Evolutionary conservation across 176 grass and related monocot genomes (phyloP).

Genomic region (Eremochloa ophiuroides): DNA sequence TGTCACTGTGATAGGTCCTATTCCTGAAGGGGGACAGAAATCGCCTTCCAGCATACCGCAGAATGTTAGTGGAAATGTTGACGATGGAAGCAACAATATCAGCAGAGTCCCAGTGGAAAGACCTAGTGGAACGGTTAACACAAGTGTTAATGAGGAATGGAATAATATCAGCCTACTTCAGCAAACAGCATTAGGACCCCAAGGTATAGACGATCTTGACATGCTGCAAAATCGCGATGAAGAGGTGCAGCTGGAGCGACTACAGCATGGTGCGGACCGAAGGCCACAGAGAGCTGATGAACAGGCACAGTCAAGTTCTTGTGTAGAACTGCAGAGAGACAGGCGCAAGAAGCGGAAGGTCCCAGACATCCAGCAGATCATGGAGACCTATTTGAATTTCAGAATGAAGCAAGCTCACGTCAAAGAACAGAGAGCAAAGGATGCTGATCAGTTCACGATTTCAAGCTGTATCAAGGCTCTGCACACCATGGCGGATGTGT

Average conservation of each 20-base stretch:
- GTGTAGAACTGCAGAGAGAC: conserved; percentile 38
- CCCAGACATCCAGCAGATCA: conserved; percentile 36
- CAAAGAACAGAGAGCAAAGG: conserved; percentile 32
- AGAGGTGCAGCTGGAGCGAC: conserved; percentile 19
- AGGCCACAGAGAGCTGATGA: conserved; percentile 26
- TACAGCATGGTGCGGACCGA: conserved; percentile 1
- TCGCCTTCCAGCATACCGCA: not conserved
- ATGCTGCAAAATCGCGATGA: conserved; percentile 37
- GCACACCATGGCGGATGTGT: conserved; percentile 30
- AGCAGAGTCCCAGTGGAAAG: conserved; percentile 25
- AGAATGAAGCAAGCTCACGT: conserved; percentile 41
- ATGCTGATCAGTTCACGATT: conserved; percentile 28
- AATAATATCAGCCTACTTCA: conserved; percentile 25
- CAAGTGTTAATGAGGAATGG: conserved; percentile 5
- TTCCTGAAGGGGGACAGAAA: conserved; percentile 32
- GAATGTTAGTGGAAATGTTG: conserved; percentile 19
- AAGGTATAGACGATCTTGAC: conserved; percentile 23
- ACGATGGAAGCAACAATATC: conserved; percentile 20
- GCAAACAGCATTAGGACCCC: conserved; percentile 4
- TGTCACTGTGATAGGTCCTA: conserved; percentile 27
- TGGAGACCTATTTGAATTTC: conserved; percentile 44
- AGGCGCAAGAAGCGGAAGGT: conserved; percentile 37
- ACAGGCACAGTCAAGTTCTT: conserved; percentile 37
- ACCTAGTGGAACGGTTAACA: conserved; percentile 6
- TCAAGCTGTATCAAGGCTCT: conserved; percentile 40